phyloP scores from a whole-genome alignment of 345 rosid species.

The Lenwebbia sp. region DNA sequence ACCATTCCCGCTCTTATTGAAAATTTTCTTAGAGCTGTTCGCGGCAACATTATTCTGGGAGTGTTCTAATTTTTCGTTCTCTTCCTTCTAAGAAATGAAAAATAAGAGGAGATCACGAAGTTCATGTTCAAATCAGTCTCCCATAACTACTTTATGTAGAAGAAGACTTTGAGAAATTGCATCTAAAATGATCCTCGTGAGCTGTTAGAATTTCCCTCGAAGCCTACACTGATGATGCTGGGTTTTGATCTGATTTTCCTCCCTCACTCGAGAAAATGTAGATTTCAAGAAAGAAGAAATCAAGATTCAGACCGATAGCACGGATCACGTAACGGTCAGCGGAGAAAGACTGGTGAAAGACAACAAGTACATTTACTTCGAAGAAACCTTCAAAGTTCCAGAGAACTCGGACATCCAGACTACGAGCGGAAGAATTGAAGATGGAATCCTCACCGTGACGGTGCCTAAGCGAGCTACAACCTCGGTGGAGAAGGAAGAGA shows the following conservation, averaged over 20 bases:
- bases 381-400: constrained; percentile 20
- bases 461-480: constrained; percentile 14
- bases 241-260: neutral
- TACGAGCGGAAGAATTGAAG: constrained; percentile 15
- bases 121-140: neutral
- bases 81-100: neutral
- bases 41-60: neutral
- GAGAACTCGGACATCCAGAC: constrained; percentile 12
- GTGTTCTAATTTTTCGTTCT: neutral
- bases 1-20: neutral
- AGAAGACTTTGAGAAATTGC: neutral
- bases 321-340: constrained; percentile 10
- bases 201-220: neutral
- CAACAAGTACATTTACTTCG: constrained; percentile 13
- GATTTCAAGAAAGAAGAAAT: constrained; percentile 36
- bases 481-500: neutral
- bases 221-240: neutral
- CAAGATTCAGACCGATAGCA: constrained; percentile 18
- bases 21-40: neutral
- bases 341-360: constrained; percentile 30
- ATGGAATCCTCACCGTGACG: constrained; percentile 24
- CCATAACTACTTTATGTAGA: neutral
- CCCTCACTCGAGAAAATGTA: neutral
- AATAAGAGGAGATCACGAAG: neutral
- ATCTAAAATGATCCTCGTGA: neutral